These are phyloP conservation scores for Rhizopus delemar DNA, from an alignment of 371 early-diverging fungal species.

Conservation along the genomic window DNA sequence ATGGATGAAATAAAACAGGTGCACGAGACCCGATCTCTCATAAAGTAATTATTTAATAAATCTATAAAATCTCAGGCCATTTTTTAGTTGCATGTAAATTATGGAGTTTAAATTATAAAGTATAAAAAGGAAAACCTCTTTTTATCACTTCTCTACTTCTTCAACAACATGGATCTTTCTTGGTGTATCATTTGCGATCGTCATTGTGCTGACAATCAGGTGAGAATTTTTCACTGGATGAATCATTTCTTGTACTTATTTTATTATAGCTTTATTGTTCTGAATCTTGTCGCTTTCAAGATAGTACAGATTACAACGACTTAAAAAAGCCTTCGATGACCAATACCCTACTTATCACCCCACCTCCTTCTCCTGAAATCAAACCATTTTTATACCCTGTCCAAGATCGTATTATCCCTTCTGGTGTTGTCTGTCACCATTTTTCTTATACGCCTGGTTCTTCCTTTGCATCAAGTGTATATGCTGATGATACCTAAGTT, in stretches of 20 bases:
- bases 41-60: too few relatives aligned
- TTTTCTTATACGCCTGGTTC: background rate
- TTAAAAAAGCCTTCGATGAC: background rate
- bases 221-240: background rate
- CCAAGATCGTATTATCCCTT: background rate
- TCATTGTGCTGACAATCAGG: slow-evolving; percentile 6
- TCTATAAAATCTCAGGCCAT: too few relatives aligned
- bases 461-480: background rate
- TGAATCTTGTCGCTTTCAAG: slow-evolving; percentile 7
- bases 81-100: too few relatives aligned
- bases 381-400: background rate
- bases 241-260: background rate
- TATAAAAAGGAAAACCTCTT: background rate
- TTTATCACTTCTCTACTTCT: background rate
- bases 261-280: slow-evolving; percentile 3
- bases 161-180: slow-evolving; percentile 17
- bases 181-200: slow-evolving; percentile 19
- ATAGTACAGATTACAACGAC: background rate
- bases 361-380: slow-evolving; percentile 1
- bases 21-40: too few relatives aligned
- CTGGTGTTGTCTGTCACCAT: background rate
- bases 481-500: background rate
- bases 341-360: background rate
- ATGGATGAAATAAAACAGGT: too few relatives aligned
- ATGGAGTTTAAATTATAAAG: background rate